Evolutionary conservation across 2,329 filamentous ascomycete species (phyloP).

Genomic region (Aspergillus sojae): DNA sequence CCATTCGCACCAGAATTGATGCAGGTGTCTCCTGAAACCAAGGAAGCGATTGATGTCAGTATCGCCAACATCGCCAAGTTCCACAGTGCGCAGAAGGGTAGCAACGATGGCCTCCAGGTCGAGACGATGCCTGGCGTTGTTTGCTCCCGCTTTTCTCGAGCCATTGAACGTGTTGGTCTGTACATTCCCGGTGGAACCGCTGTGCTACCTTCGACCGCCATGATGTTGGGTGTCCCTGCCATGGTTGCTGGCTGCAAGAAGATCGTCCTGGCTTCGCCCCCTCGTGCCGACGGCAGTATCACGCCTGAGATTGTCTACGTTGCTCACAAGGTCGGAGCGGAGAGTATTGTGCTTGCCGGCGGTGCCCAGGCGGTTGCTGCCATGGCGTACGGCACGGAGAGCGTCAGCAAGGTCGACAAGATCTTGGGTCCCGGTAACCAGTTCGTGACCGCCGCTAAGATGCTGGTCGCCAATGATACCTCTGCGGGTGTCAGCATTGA

Average conservation of each 20-base stretch:
- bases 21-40: slow-evolving; percentile 80
- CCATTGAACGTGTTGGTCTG: slow-evolving; percentile 93
- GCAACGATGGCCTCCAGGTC: slow-evolving; percentile 74
- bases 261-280: slow-evolving; percentile 91
- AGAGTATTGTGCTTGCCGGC: slow-evolving; percentile 92
- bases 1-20: slow-evolving; percentile 86
- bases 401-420: slow-evolving; percentile 95
- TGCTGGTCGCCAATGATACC: slow-evolving; percentile 96
- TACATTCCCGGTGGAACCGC: slow-evolving; percentile 97
- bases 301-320: slow-evolving; percentile 98
- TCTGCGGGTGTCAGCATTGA: slow-evolving; percentile 94
- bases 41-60: slow-evolving; percentile 87
- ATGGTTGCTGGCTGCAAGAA: slow-evolving; percentile 97
- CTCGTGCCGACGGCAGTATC: slow-evolving; percentile 82
- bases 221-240: slow-evolving; percentile 97
- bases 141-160: slow-evolving; percentile 87
- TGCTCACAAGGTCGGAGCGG: slow-evolving; percentile 93
- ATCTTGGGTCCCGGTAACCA: slow-evolving; percentile 97
- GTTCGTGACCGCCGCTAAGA: slow-evolving; percentile 97
- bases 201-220: slow-evolving; percentile 92
- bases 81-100: slow-evolving; percentile 85
- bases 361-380: slow-evolving; percentile 95
- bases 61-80: slow-evolving; percentile 95
- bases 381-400: slow-evolving; percentile 96
- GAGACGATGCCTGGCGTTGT: slow-evolving; percentile 98